Base-by-base conservation (phyloP, 306 rosid species). In the Spatholobus suberectus region DNA sequence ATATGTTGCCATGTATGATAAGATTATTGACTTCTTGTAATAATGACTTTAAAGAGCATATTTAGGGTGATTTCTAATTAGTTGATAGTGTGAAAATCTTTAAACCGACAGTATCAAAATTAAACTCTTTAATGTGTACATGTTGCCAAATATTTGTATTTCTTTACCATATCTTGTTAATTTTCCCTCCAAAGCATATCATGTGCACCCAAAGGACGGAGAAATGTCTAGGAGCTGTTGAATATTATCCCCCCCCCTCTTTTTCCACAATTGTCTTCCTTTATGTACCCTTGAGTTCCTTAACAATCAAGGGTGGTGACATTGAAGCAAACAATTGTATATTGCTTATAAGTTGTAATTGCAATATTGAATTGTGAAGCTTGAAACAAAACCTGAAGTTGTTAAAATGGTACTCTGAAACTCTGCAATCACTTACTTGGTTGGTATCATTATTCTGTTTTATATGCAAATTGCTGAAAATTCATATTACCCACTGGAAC, bases 161-260 rank as follows among this genome's bases (percentile, higher is more conserved):
- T 68, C 11, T 8, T 35, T 4, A 24, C 41, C n/a, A 29, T 21
- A 21, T 65, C 27, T n/a, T 49, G 51, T 66, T 49, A 78, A 32
- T 78, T 65, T 27, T 9, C 82, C 75, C 74, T 78, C 66, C 54
- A 52, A 67, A 79, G 68, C 24, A 67, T 29, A 78, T 21, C 14
- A 5, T 1, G 5, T 6, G 54, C n/a, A 3, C 55, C 6, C 38
- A 49, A 23, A 8, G 1, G 24, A 77, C 26, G 35, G 26, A 77
- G 38, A 32, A 10, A 65, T 32, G 11, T 49, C 17, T 14, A 46
- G 37, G 57, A 24, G 44, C 14, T 79, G 37, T 38, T 51, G 52
- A 58, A 51, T 67, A 55, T 15, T 15, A 47, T 46, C 10, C 32
- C n/a, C n/a, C 32, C 6, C 32, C n/a, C n/a, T 18, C 8, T 29